Evolutionary conservation across 2,329 filamentous ascomycete species (phyloP).

Genomic region (Pseudogymnoascus sp.): DNA sequence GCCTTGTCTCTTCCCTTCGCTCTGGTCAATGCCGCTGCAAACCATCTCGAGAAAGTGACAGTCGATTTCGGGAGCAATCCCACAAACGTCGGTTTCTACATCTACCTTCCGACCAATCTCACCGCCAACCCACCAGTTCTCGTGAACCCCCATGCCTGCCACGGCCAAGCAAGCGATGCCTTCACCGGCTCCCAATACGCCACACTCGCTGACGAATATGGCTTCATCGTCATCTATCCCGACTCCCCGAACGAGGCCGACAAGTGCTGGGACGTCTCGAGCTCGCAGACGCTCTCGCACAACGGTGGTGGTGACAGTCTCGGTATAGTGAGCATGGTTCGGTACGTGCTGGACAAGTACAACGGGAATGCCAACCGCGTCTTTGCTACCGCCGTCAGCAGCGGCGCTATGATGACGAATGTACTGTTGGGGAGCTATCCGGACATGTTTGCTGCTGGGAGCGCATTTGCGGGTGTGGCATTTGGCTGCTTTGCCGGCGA

Average conservation of each 20-base stretch:
- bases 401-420: constrained; percentile 45
- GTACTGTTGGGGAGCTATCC: constrained; percentile 40
- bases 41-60: constrained; percentile 26
- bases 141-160: constrained; percentile 44
- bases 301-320: constrained; percentile 48
- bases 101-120: constrained; percentile 39
- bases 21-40: constrained; percentile 11
- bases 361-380: constrained; percentile 41
- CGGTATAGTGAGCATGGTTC: constrained; percentile 50
- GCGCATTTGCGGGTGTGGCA: constrained; percentile 36
- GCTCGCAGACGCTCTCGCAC: constrained; percentile 41
- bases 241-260: constrained; percentile 39
- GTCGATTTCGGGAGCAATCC: constrained; percentile 35
- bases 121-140: constrained; percentile 40
- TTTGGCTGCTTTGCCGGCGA: constrained; percentile 33
- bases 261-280: constrained; percentile 48
- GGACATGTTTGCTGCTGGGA: constrained; percentile 38
- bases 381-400: constrained; percentile 43
- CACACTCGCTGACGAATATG: constrained; percentile 40
- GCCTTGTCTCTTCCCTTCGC: background rate
- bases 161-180: constrained; percentile 40
- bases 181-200: constrained; percentile 44
- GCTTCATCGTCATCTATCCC: constrained; percentile 50
- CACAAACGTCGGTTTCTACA: constrained; percentile 39
- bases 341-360: constrained; percentile 44